A percentile compares a stretch with the other conserved stretches of the same genome.
phyloP scores from a whole-genome alignment of 805 yeast genomes.

The Yarrowia sp. region DNA sequence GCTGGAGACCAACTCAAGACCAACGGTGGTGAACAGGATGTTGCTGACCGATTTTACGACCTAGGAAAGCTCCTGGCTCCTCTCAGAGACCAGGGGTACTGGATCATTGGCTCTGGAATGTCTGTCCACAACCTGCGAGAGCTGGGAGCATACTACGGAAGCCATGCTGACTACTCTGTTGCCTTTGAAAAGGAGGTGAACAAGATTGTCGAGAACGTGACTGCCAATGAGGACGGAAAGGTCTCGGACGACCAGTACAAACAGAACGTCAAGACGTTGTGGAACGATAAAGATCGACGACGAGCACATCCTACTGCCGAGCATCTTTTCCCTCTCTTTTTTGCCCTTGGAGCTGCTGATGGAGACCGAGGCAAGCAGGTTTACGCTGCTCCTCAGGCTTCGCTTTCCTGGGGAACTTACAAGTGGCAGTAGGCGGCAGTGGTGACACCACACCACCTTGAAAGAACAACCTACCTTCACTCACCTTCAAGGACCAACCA shows the following conservation, averaged over 20 bases:
- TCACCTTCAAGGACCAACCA: too few species aligned
- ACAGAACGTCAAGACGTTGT: constrained; percentile 42
- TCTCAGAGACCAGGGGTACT: constrained; percentile 51
- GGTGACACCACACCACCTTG: too few species aligned
- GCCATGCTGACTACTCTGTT: constrained; percentile 47
- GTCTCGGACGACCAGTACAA: constrained; percentile 38
- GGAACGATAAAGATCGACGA: constrained; percentile 35
- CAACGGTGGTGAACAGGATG: constrained; percentile 42
- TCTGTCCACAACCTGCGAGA: constrained; percentile 72
- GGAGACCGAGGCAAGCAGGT: constrained; percentile 17
- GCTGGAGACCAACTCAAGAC: constrained; percentile 14
- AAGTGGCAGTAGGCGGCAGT: neutral
- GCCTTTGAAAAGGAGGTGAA: constrained; percentile 50
- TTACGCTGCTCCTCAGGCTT: constrained; percentile 3
- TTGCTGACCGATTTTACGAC: constrained; percentile 38
- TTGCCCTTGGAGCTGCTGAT: constrained; percentile 50
- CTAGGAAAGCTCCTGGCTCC: constrained; percentile 55
- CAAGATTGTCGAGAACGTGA: constrained; percentile 32
- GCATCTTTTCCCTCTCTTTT: constrained; percentile 66
- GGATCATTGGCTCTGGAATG: constrained; percentile 69
- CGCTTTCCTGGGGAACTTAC: constrained; percentile 10
- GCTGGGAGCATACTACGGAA: constrained; percentile 36
- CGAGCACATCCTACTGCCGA: constrained; percentile 74
- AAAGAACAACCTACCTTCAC: too few species aligned
- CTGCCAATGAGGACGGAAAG: constrained; percentile 36